Evolutionary conservation across 345 rosid genomes (phyloP), one percentile per base, ranked within the genome.

Genomic region (Lepidium africanum): DNA sequence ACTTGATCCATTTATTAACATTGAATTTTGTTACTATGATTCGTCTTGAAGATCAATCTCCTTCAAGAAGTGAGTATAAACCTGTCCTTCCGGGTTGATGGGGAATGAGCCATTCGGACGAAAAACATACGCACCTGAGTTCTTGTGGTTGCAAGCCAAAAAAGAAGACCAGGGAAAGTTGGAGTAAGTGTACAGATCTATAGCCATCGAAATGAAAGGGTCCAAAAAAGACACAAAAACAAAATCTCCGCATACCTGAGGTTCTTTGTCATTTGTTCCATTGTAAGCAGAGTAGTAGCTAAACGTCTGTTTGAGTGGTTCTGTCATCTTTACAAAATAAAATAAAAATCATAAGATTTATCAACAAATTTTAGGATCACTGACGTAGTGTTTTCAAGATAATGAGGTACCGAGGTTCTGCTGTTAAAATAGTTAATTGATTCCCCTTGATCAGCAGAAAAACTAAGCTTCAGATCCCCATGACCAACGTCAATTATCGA

Each of bases 71-170:
- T 54, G 46, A 69, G 61, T 57, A 21, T 69, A 33, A 49, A 93
- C 98, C 97, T 88, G 81, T 77, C 62, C 71, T 68, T 83, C 80
- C 3, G 93, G 85, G 39, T 80, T 75, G 69, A 93, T 60, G 33
- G 50, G 75, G 79, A 67, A 80, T 65, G 92, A 80, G 59, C 87
- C 95, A 83, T 90, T 93, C 59, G 98, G 98, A 53, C 98, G 97
- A 79, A 93, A 93, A 71, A 93, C 72, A 75, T 93, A 93, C 33
- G 97, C 98, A 67, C 98, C 98, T 0, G 83, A 83, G 78, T 85
- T 87, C 98, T 93, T 59, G 69, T 14, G 32, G 40, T 67, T 52
- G 51, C 5, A 53, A 74, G 43, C 59, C 51, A 59, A 51, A 67
- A 60, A 70, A 73, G 72, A 59, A 70, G 21, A 76, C 55, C 65